A percentile compares a stretch with the other conserved stretches of the same genome.
These are phyloP conservation scores for Apophysomyces trapeziformis DNA, from an alignment of 371 early-diverging fungal genomes.

Conservation along the genomic window DNA sequence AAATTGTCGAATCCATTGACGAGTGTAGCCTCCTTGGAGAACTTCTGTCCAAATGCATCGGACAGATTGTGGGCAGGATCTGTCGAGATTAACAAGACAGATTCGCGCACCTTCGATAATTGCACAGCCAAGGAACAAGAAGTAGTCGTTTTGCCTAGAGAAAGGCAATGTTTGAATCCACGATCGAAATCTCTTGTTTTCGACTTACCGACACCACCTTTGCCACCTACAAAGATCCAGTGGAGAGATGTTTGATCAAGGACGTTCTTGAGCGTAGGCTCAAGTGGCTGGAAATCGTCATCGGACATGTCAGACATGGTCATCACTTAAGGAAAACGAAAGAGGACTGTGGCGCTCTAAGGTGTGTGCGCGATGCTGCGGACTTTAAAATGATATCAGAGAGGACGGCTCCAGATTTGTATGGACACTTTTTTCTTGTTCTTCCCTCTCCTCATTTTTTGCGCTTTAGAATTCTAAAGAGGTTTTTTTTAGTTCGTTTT, in stretches of 20 bases:
- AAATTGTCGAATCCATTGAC: slow-evolving; percentile 95
- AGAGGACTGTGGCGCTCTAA: not conserved
- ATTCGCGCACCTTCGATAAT: slow-evolving; percentile 88
- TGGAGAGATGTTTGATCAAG: slow-evolving; percentile 93
- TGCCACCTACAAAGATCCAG: slow-evolving; percentile 99
- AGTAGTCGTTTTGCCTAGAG: slow-evolving; percentile 68
- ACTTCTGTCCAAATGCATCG: slow-evolving; percentile 99
- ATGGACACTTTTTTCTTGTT: not conserved
- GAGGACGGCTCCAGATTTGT: not conserved
- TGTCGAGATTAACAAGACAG: slow-evolving; percentile 96
- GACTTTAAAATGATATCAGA: not conserved
- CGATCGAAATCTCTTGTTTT: not conserved
- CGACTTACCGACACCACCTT: slow-evolving; percentile 96
- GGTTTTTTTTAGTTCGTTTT: not conserved
- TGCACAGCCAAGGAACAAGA: slow-evolving; percentile 91
- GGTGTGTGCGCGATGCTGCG: not conserved
- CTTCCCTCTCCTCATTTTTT: not conserved
- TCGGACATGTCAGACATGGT: slow-evolving; percentile 58
- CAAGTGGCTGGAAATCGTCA: slow-evolving; percentile 69
- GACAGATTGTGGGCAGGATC: slow-evolving; percentile 99
- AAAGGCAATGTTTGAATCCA: not conserved
- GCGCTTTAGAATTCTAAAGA: not conserved
- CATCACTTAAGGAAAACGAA: slow-evolving; percentile 7
- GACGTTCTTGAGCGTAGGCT: slow-evolving; percentile 91
- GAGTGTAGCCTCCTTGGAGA: slow-evolving; percentile 93